Base-by-base conservation (phyloP, 345 rosid genomes). In the Hibiscus syriacus region DNA sequence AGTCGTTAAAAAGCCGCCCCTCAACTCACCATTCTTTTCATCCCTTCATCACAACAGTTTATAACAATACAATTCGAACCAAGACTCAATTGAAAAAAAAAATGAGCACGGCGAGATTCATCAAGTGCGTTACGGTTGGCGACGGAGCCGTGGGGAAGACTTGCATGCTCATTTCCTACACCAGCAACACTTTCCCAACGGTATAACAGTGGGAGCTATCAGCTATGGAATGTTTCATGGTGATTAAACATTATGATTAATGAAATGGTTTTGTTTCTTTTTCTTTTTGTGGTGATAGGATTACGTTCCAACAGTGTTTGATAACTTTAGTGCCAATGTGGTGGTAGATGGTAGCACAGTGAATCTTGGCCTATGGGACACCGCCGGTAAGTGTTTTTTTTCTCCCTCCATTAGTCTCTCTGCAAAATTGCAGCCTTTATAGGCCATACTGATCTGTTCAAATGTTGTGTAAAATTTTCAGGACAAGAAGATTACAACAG, bases 401-500 rank as follows among this genome's bases (percentile, higher is more conserved):
- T n/a, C n/a, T n/a, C n/a, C 41, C 13, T 38, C 5, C 34, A 30
- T 4, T 5, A 3, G 34, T 30, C 34, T 10, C 14, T 41, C 46
- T 41, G 46, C 14, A 41, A 39, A 10, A 38, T 9, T 45, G 50
- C 1, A 45, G 50, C 50, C 17, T 4, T 16, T 45, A 45, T 45
- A 38, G 41, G 41, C 10, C 2, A 38, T 38, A 38, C 12, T 13
- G 13, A 38, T 38, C 0, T n/a, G 41, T 10, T 38, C 41, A 13
- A 38, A 38, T 38, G 41, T 45, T 12, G 0, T 14, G 50, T 13
- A 45, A 46, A 19, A 0, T 22, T 70, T 62, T 20, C 80, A 89
- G 96, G 96, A 32, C 96, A 89, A 68, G 96, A 87, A 77, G 96
- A 89, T 79, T 89, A 89, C 71, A 89, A 87, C 77, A 84, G 92